Evolutionary conservation across 164 flowering plant genomes (phyloP), one percentile per base, ranked within the genome.

Genomic region (Vitis rotundifolia): DNA sequence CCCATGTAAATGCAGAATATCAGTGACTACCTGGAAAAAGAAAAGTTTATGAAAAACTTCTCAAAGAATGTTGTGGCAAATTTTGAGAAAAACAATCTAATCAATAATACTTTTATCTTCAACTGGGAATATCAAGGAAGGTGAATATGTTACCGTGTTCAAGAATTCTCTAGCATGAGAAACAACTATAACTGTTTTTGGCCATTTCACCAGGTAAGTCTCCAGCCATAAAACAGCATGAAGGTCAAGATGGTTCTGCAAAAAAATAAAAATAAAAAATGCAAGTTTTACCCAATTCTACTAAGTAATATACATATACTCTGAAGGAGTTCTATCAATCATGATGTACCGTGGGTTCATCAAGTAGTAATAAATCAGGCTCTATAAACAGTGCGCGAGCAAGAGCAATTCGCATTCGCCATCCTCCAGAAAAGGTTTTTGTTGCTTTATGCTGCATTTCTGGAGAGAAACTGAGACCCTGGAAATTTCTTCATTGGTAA

Each of bases 121-220:
- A n/a, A 59, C 11, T 26, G 11, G 51, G 8, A 31, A 54, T 28
- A 64, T 9, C 12, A 63, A 49, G 59, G 44, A 62, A 31, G 31
- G 26, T 11, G 29, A 74, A 26, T 49, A 44, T 2, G 19, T 13
- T 85, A 96, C 99, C 81, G 92, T 86, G 82, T 96, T 96, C 80
- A 96, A 76, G 85, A 96, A 96, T 80, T 96, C 99, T 79, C 99
- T 86, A 67, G 98, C 99, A 83, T 96, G 99, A 70, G 99, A 96
- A 75, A 96, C 98, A 77, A 96, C 98, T 58, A 96, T 89, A 77
- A 92, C 86, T 69, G 99, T 93, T 79, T 96, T 96, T 49, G 95
- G 95, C 99, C 99, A 96, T 75, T 93, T 93, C 69, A 84, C 73
- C 59, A 96, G 82, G 82, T 96, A 96, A 2, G 91, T 57, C 75